Evolutionary conservation across 1,139 yeast genomes (phyloP), one percentile per base, ranked within the genome.

Genomic region (Petasospora rhodanensis): DNA sequence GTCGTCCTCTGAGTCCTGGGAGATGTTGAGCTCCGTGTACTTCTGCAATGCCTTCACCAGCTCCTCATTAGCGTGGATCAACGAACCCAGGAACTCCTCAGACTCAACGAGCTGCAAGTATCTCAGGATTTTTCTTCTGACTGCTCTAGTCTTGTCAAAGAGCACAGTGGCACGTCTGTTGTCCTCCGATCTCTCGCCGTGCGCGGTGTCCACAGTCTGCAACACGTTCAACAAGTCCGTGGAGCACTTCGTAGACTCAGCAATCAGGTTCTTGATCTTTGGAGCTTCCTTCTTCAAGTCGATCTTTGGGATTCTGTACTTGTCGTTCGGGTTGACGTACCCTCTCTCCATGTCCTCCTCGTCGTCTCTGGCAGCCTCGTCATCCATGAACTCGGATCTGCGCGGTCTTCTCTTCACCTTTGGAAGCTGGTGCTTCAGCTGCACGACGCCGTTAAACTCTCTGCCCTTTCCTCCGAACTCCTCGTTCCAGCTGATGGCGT

Each of bases 21-120:
- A 22, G 24, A 37, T 35, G 3, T 68, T 55, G 18, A 74, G 73
- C 34, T 70, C 68, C 43, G 89, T 95, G 55, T 77, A 87, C 40
- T 66, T 61, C 48, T 79, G 76, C 51, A 91, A 68, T 0, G 87
- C 79, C 5, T 64, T 65, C 9, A 91, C 94, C 43, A 91, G 69
- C 52, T 82, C 89, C 51, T 91, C 98, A 55, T 91, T 91, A 31
- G 96, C 94, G 44, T 76, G 81, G 40, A 91, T 75, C 46, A 91
- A 68, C 32, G 89, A 73, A 8, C 96, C 97, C 47, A 91, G 62
- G 45, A 79, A 82, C 52, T 85, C 95, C 45, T 87, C 96, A 26
- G 69, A 68, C 37, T 77, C 80, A 25, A 86, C 84, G 38, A 76
- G 69, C 58, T 91, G 97, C 43, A 91, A 67, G 55, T 87, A 87